These are phyloP conservation scores for Ustilaginoidea virens DNA, from an alignment of 2,329 filamentous ascomycete species.

Conservation along the genomic window DNA sequence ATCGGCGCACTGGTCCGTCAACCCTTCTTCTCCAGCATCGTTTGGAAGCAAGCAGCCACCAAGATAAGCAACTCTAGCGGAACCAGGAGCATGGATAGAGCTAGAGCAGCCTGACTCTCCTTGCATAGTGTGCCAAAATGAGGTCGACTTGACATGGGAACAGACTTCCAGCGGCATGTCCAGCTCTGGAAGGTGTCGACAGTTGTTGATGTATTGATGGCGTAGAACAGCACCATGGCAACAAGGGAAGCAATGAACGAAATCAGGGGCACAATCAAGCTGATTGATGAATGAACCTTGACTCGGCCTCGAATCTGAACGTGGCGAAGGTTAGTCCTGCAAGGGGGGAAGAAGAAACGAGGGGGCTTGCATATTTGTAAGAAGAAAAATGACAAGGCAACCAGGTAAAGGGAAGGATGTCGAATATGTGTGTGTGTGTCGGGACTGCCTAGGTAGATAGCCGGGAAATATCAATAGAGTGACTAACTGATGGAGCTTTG, in stretches of 20 bases:
- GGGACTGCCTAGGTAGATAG: too few relatives aligned
- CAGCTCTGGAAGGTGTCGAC: conserved; percentile 44
- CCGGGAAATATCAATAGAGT: too few relatives aligned
- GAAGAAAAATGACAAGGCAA: too few relatives aligned
- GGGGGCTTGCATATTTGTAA: too few relatives aligned
- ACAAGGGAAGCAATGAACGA: conserved; percentile 27
- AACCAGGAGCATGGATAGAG: conserved; percentile 39
- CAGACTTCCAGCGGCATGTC: conserved; percentile 42
- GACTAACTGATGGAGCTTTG: conserved; percentile 30
- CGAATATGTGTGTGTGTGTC: too few relatives aligned
- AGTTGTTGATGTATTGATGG: conserved; percentile 34
- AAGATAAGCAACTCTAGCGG: conserved; percentile 38
- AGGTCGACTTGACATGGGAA: conserved; percentile 36
- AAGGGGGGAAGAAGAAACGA: too few relatives aligned
- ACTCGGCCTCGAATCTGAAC: conserved; percentile 9
- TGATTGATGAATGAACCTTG: conserved; percentile 8
- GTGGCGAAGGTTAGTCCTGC: too few relatives aligned
- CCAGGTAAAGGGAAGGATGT: too few relatives aligned
- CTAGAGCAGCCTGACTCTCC: conserved; percentile 37
- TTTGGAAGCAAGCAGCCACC: conserved; percentile 27
- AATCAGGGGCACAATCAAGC: conserved; percentile 13
- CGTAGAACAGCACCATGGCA: conserved; percentile 41
- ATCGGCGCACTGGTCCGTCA: conserved; percentile 13
- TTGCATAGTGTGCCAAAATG: conserved; percentile 41
- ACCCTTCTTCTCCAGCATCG: conserved; percentile 27